A percentile compares a stretch with the other conserved stretches of the same genome.
Evolutionary conservation across 2,329 filamentous ascomycete genomes (phyloP).

Genomic region (Paracoccidioides lutzii): DNA sequence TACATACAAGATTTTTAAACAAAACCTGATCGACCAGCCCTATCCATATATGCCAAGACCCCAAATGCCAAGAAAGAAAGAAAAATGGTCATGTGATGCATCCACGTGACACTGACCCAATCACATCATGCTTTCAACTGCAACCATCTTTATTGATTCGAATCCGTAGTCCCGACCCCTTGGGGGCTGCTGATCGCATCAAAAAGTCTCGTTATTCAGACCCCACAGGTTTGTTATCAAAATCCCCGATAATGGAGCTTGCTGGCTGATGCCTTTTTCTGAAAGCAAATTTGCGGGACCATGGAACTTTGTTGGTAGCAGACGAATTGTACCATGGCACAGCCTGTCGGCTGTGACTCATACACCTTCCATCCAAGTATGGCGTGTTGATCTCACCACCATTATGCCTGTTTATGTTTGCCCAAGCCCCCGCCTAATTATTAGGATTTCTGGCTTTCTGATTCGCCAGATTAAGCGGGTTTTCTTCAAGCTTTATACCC

Average conservation of each 20-base stretch:
- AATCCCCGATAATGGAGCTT: not conserved
- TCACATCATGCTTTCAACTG: too few species aligned
- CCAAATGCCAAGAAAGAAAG: too few species aligned
- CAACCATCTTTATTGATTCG: too few species aligned
- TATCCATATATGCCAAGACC: too few species aligned
- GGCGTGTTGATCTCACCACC: not conserved
- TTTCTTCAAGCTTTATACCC: not conserved
- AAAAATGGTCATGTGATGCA: too few species aligned
- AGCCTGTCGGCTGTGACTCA: not conserved
- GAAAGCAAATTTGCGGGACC: not conserved
- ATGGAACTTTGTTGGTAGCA: not conserved
- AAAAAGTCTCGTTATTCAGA: too few species aligned
- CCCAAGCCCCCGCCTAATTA: constrained; percentile 4
- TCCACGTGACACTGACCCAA: too few species aligned
- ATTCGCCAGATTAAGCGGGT: not conserved
- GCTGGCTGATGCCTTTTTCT: not conserved
- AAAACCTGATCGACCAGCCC: too few species aligned
- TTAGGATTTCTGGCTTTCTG: not conserved
- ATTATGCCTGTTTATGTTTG: constrained; percentile 1
- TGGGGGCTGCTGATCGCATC: too few species aligned
- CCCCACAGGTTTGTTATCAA: too few species aligned
- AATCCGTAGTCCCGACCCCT: not conserved
- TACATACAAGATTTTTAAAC: too few species aligned
- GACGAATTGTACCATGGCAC: not conserved
- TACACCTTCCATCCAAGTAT: not conserved